Conservation (phyloP, 768 basidiomycete species). For the Phaeotremella skinneri region DNA sequence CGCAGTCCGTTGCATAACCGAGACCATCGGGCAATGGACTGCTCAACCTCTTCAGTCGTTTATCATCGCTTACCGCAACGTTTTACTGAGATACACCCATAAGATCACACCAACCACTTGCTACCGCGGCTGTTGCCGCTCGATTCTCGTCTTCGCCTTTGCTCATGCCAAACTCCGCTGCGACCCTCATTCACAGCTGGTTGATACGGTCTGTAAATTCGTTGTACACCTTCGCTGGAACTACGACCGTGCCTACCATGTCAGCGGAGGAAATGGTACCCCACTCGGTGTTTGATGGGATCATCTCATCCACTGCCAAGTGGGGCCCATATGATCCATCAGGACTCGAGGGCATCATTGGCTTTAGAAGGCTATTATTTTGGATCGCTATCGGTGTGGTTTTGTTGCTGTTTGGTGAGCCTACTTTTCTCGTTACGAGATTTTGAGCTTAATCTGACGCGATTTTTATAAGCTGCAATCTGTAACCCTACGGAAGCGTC, state of each 20-base stretch:
- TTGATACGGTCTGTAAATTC: background rate
- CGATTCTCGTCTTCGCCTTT: background rate
- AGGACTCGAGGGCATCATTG: constrained; percentile 9
- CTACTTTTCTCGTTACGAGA: background rate
- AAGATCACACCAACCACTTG: too few species aligned
- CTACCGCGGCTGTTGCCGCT: too few species aligned
- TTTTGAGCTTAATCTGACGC: background rate
- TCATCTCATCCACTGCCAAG: background rate
- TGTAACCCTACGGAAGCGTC: constrained; percentile 92
- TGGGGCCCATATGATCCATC: background rate
- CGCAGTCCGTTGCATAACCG: background rate
- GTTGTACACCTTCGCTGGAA: background rate
- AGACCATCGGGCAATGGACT: constrained; percentile 1
- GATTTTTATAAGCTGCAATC: constrained; percentile 69
- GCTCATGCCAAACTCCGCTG: background rate
- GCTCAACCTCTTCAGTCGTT: background rate
- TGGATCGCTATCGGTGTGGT: constrained; percentile 39
- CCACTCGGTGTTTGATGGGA: constrained; percentile 1
- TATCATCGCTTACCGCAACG: background rate
- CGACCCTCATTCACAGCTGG: background rate
- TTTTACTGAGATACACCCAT: background rate
- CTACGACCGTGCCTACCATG: background rate
- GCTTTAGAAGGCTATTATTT: constrained; percentile 36
- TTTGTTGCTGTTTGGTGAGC: constrained; percentile 39
- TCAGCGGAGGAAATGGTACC: background rate